phyloP scores from a whole-genome alignment of 371 early-diverging fungal species.

The Apophysomyces trapeziformis region DNA sequence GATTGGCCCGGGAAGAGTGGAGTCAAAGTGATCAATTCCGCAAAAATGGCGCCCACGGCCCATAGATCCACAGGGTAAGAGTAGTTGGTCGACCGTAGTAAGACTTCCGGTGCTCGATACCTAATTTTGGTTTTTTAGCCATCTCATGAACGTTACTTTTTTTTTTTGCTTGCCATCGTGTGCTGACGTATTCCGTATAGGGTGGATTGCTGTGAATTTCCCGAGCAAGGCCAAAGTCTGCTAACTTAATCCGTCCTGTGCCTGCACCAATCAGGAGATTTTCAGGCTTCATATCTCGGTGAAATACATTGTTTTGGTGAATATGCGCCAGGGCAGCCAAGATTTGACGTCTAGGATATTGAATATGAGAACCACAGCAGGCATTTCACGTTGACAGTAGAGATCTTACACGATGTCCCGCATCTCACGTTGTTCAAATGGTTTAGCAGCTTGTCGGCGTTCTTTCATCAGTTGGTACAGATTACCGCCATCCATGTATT shows the following conservation, averaged over 20 bases:
- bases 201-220: constrained; percentile 85
- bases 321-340: constrained; percentile 85
- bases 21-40: constrained; percentile 81
- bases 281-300: constrained; percentile 95
- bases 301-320: constrained; percentile 90
- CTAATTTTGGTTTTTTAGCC: constrained; percentile 37
- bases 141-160: constrained; percentile 11
- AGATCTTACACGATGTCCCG: constrained; percentile 16
- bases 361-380: constrained; percentile 12
- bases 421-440: constrained; percentile 14
- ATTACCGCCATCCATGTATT: constrained; percentile 90
- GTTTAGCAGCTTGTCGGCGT: constrained; percentile 51
- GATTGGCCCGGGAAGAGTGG: constrained; percentile 95
- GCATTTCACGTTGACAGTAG: neutral
- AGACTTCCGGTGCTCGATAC: constrained; percentile 98
- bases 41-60: constrained; percentile 95
- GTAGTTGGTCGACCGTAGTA: constrained; percentile 84
- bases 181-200: constrained; percentile 92
- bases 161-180: constrained; percentile 77
- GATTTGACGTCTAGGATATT: constrained; percentile 66
- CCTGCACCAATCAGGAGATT: constrained; percentile 63
- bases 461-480: constrained; percentile 84
- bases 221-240: constrained; percentile 94
- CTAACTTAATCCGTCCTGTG: constrained; percentile 75
- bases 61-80: constrained; percentile 97